Base-by-base conservation (phyloP, 1,284 basidiomycete species). In the Marasmius sp. region DNA sequence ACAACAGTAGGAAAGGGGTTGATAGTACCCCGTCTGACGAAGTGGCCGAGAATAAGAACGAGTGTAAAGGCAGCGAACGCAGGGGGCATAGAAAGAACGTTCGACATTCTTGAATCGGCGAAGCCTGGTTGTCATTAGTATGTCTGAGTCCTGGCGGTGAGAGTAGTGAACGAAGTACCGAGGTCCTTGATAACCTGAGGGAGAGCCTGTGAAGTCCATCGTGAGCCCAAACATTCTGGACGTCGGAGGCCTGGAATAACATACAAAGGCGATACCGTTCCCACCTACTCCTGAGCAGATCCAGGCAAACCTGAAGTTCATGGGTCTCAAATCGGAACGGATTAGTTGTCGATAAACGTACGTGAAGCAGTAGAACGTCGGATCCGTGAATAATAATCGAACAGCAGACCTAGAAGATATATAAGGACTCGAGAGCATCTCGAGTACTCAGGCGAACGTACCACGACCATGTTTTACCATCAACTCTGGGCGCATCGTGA, bases 121-220 rank as follows among this genome's bases (percentile, higher is more conserved):
- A 64, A 63, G 20, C 59, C 53, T 63, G 41, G 8, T n/a, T 18
- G 20, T 8, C 39, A 41, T 47, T 10, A 38, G 20, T 47, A 39
- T 27, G 16, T 38, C 18, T 34, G 39, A 34, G 5, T 62, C 20
- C 20, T 20, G 18, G 22, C n/a, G 22, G 6, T 37, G 20, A 16
- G 8, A 37, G 47, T 6, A 51, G 16, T 38, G 34, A 14, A 10
- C n/a, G 34, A 41, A n/a, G 5, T 55, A 67, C 67, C 67, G 27
- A 69, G 65, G 41, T 69, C 61, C 48, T 64, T 64, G 51, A 69
- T 69, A 8, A 69, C 66, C 7, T 66, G 67, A 39, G 67, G 67
- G 41, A 69, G 53, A 20, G 45, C 45, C 45, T 47, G 20, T 47
- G 8, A n/a, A 47, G 16, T 16, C 1, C 16, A 18, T 8, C 20